Percentiles rank a stretch among this genome's conserved stretches.
These are phyloP conservation scores for Ophiostoma sp. DNA, from an alignment of 2,329 filamentous ascomycete genomes.

Conservation along the genomic window DNA sequence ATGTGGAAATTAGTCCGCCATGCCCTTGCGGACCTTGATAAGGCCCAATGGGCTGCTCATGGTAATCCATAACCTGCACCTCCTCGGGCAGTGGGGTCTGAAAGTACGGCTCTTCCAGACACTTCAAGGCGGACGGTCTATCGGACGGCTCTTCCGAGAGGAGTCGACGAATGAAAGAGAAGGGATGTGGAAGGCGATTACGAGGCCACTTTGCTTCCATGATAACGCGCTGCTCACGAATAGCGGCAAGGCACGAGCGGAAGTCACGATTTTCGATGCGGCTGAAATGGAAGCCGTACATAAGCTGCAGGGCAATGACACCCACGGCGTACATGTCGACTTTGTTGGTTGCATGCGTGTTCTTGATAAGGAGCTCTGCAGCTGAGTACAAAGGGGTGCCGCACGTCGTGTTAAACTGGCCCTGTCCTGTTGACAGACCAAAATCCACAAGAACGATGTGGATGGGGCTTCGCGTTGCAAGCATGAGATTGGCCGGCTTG, in stretches of 20 bases:
- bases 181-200: background rate
- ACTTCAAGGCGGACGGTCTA: background rate
- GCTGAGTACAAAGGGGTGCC: slow-evolving; percentile 19
- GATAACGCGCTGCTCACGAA: background rate
- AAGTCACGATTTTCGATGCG: slow-evolving; percentile 5
- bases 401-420: slow-evolving; percentile 13
- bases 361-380: slow-evolving; percentile 6
- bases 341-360: slow-evolving; percentile 6
- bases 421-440: slow-evolving; percentile 15
- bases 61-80: background rate
- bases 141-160: background rate
- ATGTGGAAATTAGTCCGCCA: background rate
- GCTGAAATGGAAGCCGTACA: slow-evolving; percentile 13
- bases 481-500: slow-evolving; percentile 26
- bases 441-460: slow-evolving; percentile 21
- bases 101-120: background rate
- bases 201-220: slow-evolving; percentile 3
- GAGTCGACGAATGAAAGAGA: background rate
- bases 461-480: slow-evolving; percentile 12
- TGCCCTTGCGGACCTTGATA: background rate
- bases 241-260: background rate
- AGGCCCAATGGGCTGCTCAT: background rate
- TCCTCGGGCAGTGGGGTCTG: background rate
- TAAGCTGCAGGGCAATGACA: slow-evolving; percentile 14
- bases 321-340: slow-evolving; percentile 21